Conservation (phyloP, 495 filamentous ascomycete genomes). For the Paragyromitra xinjiangensis region DNA sequence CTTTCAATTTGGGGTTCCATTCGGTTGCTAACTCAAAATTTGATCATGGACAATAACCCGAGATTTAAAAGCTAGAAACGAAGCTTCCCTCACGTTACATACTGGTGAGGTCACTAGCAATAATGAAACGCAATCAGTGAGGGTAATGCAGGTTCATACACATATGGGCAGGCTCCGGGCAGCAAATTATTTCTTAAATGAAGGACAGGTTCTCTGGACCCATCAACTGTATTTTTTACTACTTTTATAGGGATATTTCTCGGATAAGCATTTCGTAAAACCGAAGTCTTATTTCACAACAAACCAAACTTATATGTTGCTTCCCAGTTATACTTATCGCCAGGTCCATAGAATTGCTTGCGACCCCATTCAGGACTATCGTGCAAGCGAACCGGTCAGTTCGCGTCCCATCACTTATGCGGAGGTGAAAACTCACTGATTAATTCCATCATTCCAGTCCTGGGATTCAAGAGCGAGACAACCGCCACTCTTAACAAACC, state of each 20-base stretch:
- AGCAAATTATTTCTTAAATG: neutral
- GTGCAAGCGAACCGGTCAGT: neutral
- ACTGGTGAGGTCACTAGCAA: too few relatives aligned
- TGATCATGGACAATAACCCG: too few relatives aligned
- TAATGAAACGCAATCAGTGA: too few relatives aligned
- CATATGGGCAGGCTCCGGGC: neutral
- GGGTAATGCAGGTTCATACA: neutral
- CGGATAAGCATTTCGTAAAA: neutral
- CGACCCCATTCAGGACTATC: constrained; percentile 55
- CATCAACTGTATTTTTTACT: neutral
- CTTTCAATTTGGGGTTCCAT: too few relatives aligned
- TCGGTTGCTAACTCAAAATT: too few relatives aligned
- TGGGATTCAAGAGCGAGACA: constrained; percentile 71
- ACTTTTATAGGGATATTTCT: neutral
- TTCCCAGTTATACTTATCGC: constrained; percentile 58
- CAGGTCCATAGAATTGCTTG: constrained; percentile 58
- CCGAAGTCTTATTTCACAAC: constrained; percentile 14
- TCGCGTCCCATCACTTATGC: neutral
- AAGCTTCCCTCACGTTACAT: too few relatives aligned
- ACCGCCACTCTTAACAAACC: constrained; percentile 65
- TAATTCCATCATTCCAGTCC: constrained; percentile 80
- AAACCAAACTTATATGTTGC: constrained; percentile 54
- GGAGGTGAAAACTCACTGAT: constrained; percentile 64
- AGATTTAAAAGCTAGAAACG: too few relatives aligned
- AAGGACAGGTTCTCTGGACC: neutral